phyloP scores from a whole-genome alignment of 768 basidiomycete genomes.

The Epithele typhae region DNA sequence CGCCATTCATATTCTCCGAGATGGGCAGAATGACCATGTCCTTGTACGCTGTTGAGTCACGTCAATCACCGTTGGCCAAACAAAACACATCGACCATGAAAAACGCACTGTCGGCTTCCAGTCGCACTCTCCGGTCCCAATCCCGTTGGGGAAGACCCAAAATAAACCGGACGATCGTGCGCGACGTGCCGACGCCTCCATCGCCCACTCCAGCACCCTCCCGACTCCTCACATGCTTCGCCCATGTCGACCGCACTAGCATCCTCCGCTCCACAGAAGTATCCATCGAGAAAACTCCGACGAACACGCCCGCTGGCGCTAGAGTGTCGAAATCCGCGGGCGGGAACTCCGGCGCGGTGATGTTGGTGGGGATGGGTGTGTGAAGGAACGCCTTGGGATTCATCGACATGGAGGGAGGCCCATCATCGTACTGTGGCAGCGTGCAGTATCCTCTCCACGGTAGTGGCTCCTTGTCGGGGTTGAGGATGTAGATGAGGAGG shows the following conservation, averaged over 20 bases:
- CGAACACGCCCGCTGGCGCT: slow-evolving; percentile 79
- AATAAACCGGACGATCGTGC: slow-evolving; percentile 85
- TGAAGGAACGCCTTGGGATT: slow-evolving; percentile 36
- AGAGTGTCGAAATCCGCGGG: slow-evolving; percentile 67
- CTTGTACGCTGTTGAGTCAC: slow-evolving; percentile 57
- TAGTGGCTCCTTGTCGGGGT: slow-evolving; percentile 92
- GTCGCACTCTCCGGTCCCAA: slow-evolving; percentile 72
- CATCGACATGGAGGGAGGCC: slow-evolving; percentile 38
- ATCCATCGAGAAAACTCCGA: slow-evolving; percentile 91
- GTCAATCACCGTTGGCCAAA: background rate
- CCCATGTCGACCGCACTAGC: slow-evolving; percentile 86
- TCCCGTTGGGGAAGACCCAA: slow-evolving; percentile 78
- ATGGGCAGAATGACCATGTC: slow-evolving; percentile 83
- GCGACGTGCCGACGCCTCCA: slow-evolving; percentile 68
- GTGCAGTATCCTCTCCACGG: slow-evolving; percentile 95
- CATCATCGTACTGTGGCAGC: slow-evolving; percentile 47
- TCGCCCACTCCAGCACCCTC: slow-evolving; percentile 69
- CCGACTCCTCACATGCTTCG: slow-evolving; percentile 74
- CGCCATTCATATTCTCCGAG: slow-evolving; percentile 93
- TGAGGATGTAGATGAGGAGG: slow-evolving; percentile 85
- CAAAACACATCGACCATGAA: background rate
- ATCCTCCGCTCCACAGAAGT: slow-evolving; percentile 80
- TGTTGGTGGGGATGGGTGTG: slow-evolving; percentile 30
- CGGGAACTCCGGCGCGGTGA: slow-evolving; percentile 53
- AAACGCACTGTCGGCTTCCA: slow-evolving; percentile 88